Percentiles rank a stretch among this genome's conserved stretches.
These are phyloP conservation scores for Xylaria sp. DNA, from an alignment of 2,329 filamentous ascomycete genomes.

Conservation along the genomic window DNA sequence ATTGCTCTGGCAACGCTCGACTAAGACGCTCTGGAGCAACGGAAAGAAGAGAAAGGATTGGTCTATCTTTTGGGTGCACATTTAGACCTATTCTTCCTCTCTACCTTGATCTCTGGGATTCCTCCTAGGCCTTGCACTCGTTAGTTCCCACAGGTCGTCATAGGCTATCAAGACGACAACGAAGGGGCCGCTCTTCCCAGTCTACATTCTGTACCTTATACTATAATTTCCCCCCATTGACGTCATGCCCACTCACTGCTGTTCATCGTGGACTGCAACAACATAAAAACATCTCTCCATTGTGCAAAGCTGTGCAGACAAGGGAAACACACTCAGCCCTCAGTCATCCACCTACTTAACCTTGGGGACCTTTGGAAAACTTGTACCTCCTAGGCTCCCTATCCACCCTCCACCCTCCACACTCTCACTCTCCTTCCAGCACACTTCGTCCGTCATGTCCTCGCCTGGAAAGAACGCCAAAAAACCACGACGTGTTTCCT, in stretches of 20 bases:
- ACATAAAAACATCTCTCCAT: background rate
- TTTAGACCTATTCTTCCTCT: background rate
- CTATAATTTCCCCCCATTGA: background rate
- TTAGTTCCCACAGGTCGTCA: background rate
- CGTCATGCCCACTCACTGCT: background rate
- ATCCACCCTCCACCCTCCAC: constrained; percentile 3
- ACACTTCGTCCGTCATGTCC: constrained; percentile 11
- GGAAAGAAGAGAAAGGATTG: background rate
- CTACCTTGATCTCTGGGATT: background rate
- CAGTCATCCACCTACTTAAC: background rate
- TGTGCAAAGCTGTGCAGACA: constrained; percentile 2
- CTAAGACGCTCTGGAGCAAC: background rate
- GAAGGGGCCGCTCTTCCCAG: background rate
- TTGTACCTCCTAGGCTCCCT: background rate
- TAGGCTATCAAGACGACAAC: background rate
- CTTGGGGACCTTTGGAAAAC: background rate
- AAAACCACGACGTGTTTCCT: constrained; percentile 35
- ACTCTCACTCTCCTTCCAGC: background rate
- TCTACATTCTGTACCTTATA: too few species aligned
- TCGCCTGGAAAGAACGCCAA: constrained; percentile 3
- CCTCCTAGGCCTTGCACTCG: background rate
- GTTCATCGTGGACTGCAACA: background rate
- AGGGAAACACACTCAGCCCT: background rate
- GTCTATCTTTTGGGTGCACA: background rate
- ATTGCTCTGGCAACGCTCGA: background rate